phyloP scores from a whole-genome alignment of 1,139 yeast genomes.

The Blastobotrys petasosporus region DNA sequence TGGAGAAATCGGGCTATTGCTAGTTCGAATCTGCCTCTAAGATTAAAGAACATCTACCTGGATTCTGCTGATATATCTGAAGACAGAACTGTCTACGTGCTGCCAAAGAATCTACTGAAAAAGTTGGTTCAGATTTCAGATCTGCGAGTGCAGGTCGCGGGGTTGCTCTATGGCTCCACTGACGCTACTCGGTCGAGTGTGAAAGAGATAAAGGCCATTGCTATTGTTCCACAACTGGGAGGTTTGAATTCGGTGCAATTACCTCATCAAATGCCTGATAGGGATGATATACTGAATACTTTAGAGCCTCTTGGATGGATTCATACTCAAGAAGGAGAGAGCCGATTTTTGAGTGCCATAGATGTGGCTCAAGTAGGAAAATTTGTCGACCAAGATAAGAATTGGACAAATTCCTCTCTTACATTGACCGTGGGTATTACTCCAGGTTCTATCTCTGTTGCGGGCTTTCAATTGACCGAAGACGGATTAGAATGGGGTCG shows the following conservation, averaged over 20 bases:
- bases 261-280: constrained; percentile 43
- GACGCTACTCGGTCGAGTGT: constrained; percentile 65
- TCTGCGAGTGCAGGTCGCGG: constrained; percentile 77
- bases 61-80: constrained; percentile 37
- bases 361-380: constrained; percentile 64
- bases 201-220: constrained; percentile 72
- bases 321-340: constrained; percentile 68
- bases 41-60: constrained; percentile 73
- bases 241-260: constrained; percentile 60
- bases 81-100: constrained; percentile 49
- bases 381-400: constrained; percentile 34
- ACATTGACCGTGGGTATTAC: constrained; percentile 66
- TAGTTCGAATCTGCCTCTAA: constrained; percentile 61
- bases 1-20: constrained; percentile 90
- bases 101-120: constrained; percentile 76
- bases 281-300: constrained; percentile 29
- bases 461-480: constrained; percentile 55
- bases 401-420: constrained; percentile 40
- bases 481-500: constrained; percentile 79
- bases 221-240: constrained; percentile 85
- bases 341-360: constrained; percentile 55
- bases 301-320: constrained; percentile 37
- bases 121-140: constrained; percentile 80
- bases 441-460: constrained; percentile 77
- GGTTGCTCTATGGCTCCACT: constrained; percentile 67